Evolutionary conservation across 345 rosid genomes (phyloP).

Genomic region (Citrus australasica): DNA sequence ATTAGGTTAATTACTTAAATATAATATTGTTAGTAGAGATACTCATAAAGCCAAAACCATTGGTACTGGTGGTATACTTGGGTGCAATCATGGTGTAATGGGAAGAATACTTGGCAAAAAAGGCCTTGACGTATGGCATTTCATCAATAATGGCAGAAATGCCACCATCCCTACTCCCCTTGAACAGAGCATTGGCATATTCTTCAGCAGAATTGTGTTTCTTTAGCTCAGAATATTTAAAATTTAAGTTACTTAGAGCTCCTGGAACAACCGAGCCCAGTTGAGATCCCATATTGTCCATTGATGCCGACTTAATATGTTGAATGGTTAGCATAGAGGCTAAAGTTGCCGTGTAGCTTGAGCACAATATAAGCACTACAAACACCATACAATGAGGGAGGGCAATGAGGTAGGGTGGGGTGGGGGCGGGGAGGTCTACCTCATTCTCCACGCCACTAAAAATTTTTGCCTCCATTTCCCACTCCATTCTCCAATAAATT

Average conservation of each 20-base stretch:
- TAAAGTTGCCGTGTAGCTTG: constrained; percentile 25
- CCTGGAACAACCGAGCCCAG: too few species aligned
- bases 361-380: constrained; percentile 30
- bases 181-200: not conserved
- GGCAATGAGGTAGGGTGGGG: too few species aligned
- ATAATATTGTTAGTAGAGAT: not conserved
- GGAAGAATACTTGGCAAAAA: not conserved
- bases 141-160: constrained; percentile 37
- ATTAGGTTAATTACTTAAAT: not conserved
- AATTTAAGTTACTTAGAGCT: not conserved
- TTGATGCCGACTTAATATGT: not conserved
- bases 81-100: not conserved
- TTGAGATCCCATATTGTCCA: not conserved
- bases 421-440: too few species aligned
- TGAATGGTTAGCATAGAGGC: not conserved
- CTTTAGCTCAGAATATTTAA: not conserved
- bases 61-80: not conserved
- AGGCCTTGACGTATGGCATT: constrained; percentile 22
- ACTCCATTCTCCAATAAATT: too few species aligned
- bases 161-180: constrained; percentile 16
- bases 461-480: too few species aligned
- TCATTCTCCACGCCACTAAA: too few species aligned
- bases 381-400: constrained; percentile 23
- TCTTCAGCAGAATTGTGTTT: not conserved
- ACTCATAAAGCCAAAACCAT: constrained; percentile 8